Base-by-base conservation (phyloP, 257 asterid genomes). In the Scutellaria barbata region DNA sequence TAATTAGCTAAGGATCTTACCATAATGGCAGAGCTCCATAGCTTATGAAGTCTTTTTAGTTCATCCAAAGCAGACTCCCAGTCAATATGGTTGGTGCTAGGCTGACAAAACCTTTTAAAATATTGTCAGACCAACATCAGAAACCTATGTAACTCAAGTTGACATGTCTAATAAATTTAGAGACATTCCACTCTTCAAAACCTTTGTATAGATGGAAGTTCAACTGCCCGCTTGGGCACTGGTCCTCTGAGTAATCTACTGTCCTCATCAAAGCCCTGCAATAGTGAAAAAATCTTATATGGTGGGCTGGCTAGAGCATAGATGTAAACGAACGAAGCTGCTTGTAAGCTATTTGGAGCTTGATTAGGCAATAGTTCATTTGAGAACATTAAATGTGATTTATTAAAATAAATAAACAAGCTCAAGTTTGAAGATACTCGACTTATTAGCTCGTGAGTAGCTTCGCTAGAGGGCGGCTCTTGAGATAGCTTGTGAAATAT, bases 1-100 rank as follows among this genome's bases (percentile, higher is more conserved):
- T 54, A 59, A 35, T 60, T n/a, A 18, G 30, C 55, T 69, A 35
- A 30, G 73, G 39, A 74, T 71, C 79, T 83, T 79, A 89, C 98
- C 96, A 85, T 83, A 73, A 87, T 84, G 63, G 69, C 40, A 72
- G 87, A 83, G 79, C 90, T 83, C 99, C 96, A 88, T 22, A 80
- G 74, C 79, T 82, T 77, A 68, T 80, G 88, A 68, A 79, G 80
- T 69, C 85, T 82, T 85, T 82, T 86, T 69, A 89, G 71, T 68
- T 91, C 95, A 66, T 81, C 74, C 68, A 89, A 74, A 71, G 88
- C 86, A 70, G 22, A 41, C 17, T 59, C 76, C 84, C 81, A 72
- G 64, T 77, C 79, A 65, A 51, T 79, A 68, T 30, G 68, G 71
- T 68, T 74, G 63, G 74, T 67, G 43, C 60, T 81, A 68, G 70